These are phyloP conservation scores for Podospora sp. DNA, from an alignment of 495 filamentous ascomycete species.

Conservation along the genomic window DNA sequence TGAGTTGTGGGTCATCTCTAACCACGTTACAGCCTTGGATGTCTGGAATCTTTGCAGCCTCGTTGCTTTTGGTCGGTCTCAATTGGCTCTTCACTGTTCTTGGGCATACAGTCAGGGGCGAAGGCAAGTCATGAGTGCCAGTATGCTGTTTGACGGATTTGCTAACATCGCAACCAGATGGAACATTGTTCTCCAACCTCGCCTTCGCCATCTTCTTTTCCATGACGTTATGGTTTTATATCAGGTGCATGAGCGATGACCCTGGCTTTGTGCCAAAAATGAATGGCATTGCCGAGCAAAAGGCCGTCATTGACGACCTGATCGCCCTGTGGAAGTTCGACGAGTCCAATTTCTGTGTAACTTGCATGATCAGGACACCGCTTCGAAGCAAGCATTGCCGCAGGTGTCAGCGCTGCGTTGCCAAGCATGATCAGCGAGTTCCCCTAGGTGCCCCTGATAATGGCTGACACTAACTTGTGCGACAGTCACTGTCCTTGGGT, in stretches of 20 bases:
- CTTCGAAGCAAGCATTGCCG: constrained; percentile 94
- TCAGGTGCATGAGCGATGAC: constrained; percentile 79
- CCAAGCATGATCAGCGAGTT: constrained; percentile 94
- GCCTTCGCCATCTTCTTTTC: constrained; percentile 65
- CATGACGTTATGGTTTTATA: constrained; percentile 82
- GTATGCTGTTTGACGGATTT: too few species aligned
- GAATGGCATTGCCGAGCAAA: constrained; percentile 82
- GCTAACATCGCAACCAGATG: constrained; percentile 23
- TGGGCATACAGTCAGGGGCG: constrained; percentile 56
- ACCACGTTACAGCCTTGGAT: constrained; percentile 69
- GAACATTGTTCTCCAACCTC: constrained; percentile 73
- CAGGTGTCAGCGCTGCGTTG: constrained; percentile 86
- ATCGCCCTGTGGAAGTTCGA: constrained; percentile 86
- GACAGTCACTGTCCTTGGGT: constrained; percentile 97
- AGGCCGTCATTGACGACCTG: constrained; percentile 82
- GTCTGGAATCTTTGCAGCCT: constrained; percentile 87
- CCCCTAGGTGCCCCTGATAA: not conserved
- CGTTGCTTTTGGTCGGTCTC: constrained; percentile 79
- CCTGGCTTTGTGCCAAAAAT: constrained; percentile 95
- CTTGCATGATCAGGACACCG: constrained; percentile 90
- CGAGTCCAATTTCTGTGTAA: constrained; percentile 88
- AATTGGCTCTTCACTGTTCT: constrained; percentile 75
- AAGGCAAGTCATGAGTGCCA: constrained; percentile 26
- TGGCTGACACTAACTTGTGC: constrained; percentile 43
- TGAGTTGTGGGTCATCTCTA: constrained; percentile 21